Base-by-base conservation (phyloP, 1,284 basidiomycete genomes). In the Ganoderma resinaceum region DNA sequence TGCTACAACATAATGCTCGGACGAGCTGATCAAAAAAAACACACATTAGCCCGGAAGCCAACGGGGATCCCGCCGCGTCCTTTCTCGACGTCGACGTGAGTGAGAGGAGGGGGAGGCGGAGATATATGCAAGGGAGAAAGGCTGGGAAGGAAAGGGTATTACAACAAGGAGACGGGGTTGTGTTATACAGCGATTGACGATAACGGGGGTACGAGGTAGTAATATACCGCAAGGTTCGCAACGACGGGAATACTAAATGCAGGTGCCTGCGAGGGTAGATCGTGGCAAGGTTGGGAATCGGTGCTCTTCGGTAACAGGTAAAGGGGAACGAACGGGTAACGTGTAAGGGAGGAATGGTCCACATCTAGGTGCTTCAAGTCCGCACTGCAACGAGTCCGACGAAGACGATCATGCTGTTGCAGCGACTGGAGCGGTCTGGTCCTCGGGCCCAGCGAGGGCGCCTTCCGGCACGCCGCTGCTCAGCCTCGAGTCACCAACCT, bases 401-500 rank as follows among this genome's bases (percentile, higher is more conserved):
- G 43, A 11, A 2, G 8, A 2, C 20, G 57, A 46, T 61, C 58
- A 72, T 29, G 74, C 69, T 9, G 71, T 62, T 7, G 73, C 73
- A 23, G 68, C 70, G 6, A 67, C 69, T 46, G 61, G 63, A 6
- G 65, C 57, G 6, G 71, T 69, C 40, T 75, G 74, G 66, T 81
- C 80, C 33, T 89, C 88, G 31, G 89, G 87, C 8, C 87, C 90
- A 35, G 91, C 87, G 67, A 92, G 81, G 31, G 91, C 87, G 62
- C 91, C 91, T 76, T 89, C 86, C 33, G 90, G 85, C 31, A 90
- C 78, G 58, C 79, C 81, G 52, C 80, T 73, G 35, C 81, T 76
- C 11, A 80, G 78, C 16, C 80, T 74, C 57, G 85, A 76, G 66
- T 91, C 89, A 35, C 86, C 86, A 52, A 91, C 89, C 80, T 93